Percentiles rank a stretch among this genome's conserved stretches.
Evolutionary conservation across 1,284 basidiomycete species (phyloP).

Genomic region (Neonothopanus nambi): DNA sequence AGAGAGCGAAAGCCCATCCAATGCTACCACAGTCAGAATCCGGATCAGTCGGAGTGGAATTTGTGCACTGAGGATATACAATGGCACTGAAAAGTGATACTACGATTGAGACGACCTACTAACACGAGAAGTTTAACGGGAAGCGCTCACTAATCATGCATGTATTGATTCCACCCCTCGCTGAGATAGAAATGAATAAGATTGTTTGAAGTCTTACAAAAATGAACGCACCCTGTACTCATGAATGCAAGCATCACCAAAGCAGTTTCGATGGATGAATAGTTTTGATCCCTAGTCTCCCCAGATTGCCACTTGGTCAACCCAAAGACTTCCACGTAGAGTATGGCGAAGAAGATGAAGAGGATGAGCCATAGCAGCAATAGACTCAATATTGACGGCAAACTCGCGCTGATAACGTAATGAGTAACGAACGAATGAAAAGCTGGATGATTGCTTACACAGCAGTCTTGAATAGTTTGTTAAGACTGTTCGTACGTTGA

Average conservation of each 20-base stretch:
- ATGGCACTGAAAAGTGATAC: conserved; percentile 58
- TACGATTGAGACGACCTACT: conserved; percentile 12
- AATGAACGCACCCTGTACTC: conserved; percentile 62
- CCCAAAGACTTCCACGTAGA: conserved; percentile 92
- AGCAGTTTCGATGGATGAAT: conserved; percentile 77
- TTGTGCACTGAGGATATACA: conserved; percentile 84
- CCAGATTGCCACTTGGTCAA: conserved; percentile 85
- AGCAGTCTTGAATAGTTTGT: conserved; percentile 96
- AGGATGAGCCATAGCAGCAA: conserved; percentile 89
- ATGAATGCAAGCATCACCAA: conserved; percentile 86
- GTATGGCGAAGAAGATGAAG: conserved; percentile 91
- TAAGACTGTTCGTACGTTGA: conserved; percentile 85
- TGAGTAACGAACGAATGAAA: background rate
- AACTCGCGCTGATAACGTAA: conserved; percentile 62
- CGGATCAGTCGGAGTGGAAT: conserved; percentile 42
- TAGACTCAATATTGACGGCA: conserved; percentile 86
- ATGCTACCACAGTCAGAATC: conserved; percentile 90
- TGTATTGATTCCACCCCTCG: conserved; percentile 93
- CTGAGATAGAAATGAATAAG: conserved; percentile 36
- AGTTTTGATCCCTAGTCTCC: conserved; percentile 80
- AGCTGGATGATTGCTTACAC: conserved; percentile 55
- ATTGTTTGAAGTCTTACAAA: conserved; percentile 12
- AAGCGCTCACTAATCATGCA: conserved; percentile 89
- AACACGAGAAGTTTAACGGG: conserved; percentile 9
- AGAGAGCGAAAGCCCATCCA: conserved; percentile 84